Percentiles rank a stretch among this genome's conserved stretches.
These are phyloP conservation scores for Artemisia annua DNA, from an alignment of 129 eudicot species.

Conservation along the genomic window DNA sequence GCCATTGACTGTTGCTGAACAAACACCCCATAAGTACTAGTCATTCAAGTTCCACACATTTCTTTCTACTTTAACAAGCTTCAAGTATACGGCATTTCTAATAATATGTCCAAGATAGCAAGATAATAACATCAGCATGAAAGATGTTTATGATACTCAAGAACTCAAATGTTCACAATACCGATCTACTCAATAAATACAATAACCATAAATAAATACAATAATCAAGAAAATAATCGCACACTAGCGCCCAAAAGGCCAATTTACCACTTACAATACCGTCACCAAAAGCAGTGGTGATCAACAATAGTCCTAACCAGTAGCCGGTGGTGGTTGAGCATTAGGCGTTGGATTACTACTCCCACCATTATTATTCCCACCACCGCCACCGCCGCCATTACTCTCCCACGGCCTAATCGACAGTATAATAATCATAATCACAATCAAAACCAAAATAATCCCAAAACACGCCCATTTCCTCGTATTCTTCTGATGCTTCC, in stretches of 20 bases:
- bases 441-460: conserved; percentile 51
- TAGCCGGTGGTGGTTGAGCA: too few species aligned
- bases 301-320: neutral
- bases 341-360: too few species aligned
- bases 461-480: conserved; percentile 80
- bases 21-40: too few species aligned
- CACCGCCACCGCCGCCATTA: too few species aligned
- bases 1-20: too few species aligned
- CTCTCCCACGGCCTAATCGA: conserved; percentile 36
- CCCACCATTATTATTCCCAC: too few species aligned
- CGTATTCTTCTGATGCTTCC: conserved; percentile 72
- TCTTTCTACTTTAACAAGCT: too few species aligned
- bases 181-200: neutral
- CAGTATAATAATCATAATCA: conserved; percentile 52
- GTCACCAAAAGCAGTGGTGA: conserved; percentile 1
- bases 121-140: too few species aligned
- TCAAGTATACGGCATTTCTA: neutral
- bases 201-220: conserved; percentile 13
- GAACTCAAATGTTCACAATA: neutral
- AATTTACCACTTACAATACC: conserved; percentile 18
- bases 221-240: conserved; percentile 10
- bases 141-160: neutral
- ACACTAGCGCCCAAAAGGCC: neutral
- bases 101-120: neutral
- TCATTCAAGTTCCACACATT: too few species aligned